Base-by-base conservation (phyloP, 495 filamentous ascomycete species). In the Podospora bellae-mahoneyi region DNA sequence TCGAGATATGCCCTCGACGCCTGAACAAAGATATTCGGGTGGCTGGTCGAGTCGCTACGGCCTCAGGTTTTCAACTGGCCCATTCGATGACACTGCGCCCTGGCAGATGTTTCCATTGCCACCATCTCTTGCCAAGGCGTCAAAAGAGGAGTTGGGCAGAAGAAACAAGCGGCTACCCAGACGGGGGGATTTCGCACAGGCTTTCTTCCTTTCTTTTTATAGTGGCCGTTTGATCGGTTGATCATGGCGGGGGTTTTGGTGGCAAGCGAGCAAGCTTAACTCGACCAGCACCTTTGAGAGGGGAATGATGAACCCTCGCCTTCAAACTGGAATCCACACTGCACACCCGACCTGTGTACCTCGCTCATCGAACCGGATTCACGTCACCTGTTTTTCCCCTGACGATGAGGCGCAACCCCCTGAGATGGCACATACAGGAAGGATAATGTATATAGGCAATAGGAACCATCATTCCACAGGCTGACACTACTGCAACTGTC, bases 151-250 rank as follows among this genome's bases (percentile, higher is more conserved):
- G 55, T 58, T 58, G n/a, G 39, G 39, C 39, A 48, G 39, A 48
- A 48, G 39, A 48, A 48, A 48, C 39, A 48, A 48, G 39, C 39
- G 39, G 23, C 23, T 23, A 23, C 23, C 23, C 23, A 23, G 23
- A 23, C 23, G 23, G 23, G 23, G 23, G 23, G 20, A 48, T 48
- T 48, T 48, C 39, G 39, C 39, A 48, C 39, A 48, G 39, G 5
- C 34, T 23, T 58, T 20, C 55, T 58, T 58, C n/a, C 23, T 58
- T 58, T 58, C n/a, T 58, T 58, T 58, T 58, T 58, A 58, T 58
- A 58, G 55, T 26, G 39, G 39, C 39, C 39, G 39, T 48, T 48
- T 48, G 39, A 48, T 48, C 39, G 34, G 10, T 39, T 39, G 34
- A 39, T 10, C 23, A 23, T 23, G 23, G 23, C 23, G 23, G 23